A percentile compares a stretch with the other conserved stretches of the same genome.
phyloP scores from a whole-genome alignment of 176 grass and related monocot species.

The Phragmites australis region DNA sequence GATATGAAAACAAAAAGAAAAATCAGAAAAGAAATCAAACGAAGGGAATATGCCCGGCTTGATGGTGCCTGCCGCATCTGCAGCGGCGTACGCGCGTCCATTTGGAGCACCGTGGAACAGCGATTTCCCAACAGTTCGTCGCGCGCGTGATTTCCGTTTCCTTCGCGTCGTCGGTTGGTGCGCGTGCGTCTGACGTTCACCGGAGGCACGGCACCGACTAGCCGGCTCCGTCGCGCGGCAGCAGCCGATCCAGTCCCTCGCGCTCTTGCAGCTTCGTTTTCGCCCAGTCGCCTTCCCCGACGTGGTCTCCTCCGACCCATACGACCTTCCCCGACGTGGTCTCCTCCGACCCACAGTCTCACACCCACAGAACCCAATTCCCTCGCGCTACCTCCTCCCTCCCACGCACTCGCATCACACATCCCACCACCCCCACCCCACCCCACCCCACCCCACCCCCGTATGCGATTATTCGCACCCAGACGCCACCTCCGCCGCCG shows the following conservation, averaged over 20 bases:
- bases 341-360: slow-evolving; percentile 68
- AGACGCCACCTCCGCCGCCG: background rate
- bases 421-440: background rate
- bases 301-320: slow-evolving; percentile 85
- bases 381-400: background rate
- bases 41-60: too few species aligned
- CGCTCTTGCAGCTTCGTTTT: background rate
- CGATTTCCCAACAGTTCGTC: background rate
- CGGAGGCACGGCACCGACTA: slow-evolving; percentile 16
- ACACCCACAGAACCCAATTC: slow-evolving; percentile 57
- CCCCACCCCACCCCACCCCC: background rate
- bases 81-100: background rate
- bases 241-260: background rate
- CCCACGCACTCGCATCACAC: slow-evolving; percentile 31
- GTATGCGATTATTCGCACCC: slow-evolving; percentile 37
- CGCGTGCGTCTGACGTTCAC: background rate
- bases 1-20: too few species aligned
- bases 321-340: slow-evolving; percentile 67
- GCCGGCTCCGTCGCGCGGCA: background rate
- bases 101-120: background rate
- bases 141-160: background rate
- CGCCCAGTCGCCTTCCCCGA: slow-evolving; percentile 34
- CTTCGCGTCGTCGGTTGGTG: background rate
- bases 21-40: too few species aligned
- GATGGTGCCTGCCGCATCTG: too few species aligned